Percentiles rank a stretch among this genome's conserved stretches.
Evolutionary conservation across 441 rosid species (phyloP).

Genomic region (Rhodomyrtus psidioides): DNA sequence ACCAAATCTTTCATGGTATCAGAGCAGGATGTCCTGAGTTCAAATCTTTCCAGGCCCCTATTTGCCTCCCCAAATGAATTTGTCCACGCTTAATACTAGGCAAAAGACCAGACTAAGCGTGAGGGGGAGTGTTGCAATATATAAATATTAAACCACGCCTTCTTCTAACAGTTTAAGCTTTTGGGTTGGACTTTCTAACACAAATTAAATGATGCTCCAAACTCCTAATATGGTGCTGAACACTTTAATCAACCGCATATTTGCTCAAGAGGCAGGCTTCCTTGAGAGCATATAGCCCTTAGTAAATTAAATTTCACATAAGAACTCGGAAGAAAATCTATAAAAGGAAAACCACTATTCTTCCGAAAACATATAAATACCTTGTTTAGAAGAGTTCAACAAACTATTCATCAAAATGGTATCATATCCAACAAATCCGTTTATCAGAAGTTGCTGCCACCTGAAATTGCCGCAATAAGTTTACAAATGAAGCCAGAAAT

Average conservation of each 20-base stretch:
- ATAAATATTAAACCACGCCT: too few species aligned
- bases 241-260: background rate
- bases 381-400: constrained; percentile 83
- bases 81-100: too few species aligned
- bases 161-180: too few species aligned
- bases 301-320: background rate
- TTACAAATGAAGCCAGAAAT: background rate
- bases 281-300: background rate
- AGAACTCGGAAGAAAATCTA: background rate
- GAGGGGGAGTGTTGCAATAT: too few species aligned
- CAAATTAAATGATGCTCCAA: background rate
- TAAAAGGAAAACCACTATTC: background rate
- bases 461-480: constrained; percentile 26
- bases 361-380: constrained; percentile 24
- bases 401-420: constrained; percentile 96
- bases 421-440: constrained; percentile 97
- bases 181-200: too few species aligned
- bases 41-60: too few species aligned
- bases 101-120: too few species aligned
- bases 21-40: too few species aligned
- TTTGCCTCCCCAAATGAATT: too few species aligned
- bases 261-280: background rate
- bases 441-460: constrained; percentile 98
- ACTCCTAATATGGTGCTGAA: background rate
- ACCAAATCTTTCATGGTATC: too few species aligned